Base-by-base conservation (phyloP, 176 grass and related monocot genomes). In the Lolium multiflorum region DNA sequence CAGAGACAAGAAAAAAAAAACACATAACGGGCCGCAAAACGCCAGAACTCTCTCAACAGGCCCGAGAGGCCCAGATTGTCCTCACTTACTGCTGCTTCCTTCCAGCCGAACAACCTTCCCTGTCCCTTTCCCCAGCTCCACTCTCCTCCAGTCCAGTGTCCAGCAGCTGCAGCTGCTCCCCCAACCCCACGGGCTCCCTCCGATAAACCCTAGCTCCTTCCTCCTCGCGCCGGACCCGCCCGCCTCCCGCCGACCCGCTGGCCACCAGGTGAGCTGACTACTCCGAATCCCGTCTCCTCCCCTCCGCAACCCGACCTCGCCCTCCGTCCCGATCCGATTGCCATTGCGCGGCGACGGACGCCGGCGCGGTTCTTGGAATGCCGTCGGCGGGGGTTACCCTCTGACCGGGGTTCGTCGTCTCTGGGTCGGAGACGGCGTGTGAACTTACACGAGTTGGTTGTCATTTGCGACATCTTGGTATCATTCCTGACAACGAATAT, bases 141-240 rank as follows among this genome's bases (percentile, higher is more conserved):
- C 78, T 50, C 44, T 26, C 14, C 44, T 31, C 37, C 31, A 57
- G 24, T 15, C 14, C 25, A 16, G 26, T 65, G 46, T 5, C 46
- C 46, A 47, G 4, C 38, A 39, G 38, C 43, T 44, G 61, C 62
- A 14, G 61, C 61, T 28, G 56, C 61, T 65, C 26, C 7, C 63
- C 63, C 63, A 66, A 66, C 25, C 61, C 61, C 61, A 1, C 20
- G 26, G 63, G 26, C 26, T 28, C 28, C 63, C 26, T 35, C 14
- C 26, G 49, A 57, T 46, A 83, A 83, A 71, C 81, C 81, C 81
- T 72, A 83, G 80, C 65, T 66, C 5, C 64, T 20, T n/a, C 44
- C 21, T 74, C 70, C 61, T 52, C 78, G 1, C 13, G 26, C 63
- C 24, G 12, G 61, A 26, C 44, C 26, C 7, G 20, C 28, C 35